Evolutionary conservation across 306 rosid species (phyloP).

Genomic region (Geum urbanum): DNA sequence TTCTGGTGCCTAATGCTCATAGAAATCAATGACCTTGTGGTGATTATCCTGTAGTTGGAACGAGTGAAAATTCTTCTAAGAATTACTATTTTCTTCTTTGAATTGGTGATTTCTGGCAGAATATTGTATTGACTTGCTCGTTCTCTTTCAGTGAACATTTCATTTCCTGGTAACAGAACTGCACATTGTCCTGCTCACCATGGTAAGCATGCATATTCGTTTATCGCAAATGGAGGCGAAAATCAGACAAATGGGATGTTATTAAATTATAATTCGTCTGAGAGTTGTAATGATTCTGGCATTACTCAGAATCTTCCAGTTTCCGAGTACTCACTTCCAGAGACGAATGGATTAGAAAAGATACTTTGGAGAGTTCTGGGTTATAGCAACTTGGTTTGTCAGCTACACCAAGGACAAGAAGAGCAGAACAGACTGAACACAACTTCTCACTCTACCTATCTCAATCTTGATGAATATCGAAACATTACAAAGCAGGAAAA

Average conservation of each 20-base stretch:
- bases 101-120: slow-evolving; percentile 1
- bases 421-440: slow-evolving; percentile 28
- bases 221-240: slow-evolving; percentile 28
- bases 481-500: slow-evolving; percentile 44
- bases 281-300: slow-evolving; percentile 25
- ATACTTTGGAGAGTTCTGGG: slow-evolving; percentile 50
- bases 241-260: slow-evolving; percentile 34
- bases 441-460: slow-evolving; percentile 34
- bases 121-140: slow-evolving; percentile 2
- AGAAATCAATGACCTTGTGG: not conserved
- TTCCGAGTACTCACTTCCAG: slow-evolving; percentile 31
- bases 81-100: not conserved
- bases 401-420: slow-evolving; percentile 28
- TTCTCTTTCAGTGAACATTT: slow-evolving; percentile 33
- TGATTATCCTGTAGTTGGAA: not conserved
- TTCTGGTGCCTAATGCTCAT: not conserved
- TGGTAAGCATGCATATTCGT: slow-evolving; percentile 27
- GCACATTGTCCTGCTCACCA: slow-evolving; percentile 25
- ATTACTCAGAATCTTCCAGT: slow-evolving; percentile 28
- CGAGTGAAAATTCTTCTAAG: not conserved
- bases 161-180: slow-evolving; percentile 32
- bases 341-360: slow-evolving; percentile 39
- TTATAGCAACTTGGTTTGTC: slow-evolving; percentile 47
- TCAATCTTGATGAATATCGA: slow-evolving; percentile 46
- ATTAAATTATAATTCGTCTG: slow-evolving; percentile 41